Conservation (phyloP, 257 asterid species). For the Orobanche coerulescens region DNA sequence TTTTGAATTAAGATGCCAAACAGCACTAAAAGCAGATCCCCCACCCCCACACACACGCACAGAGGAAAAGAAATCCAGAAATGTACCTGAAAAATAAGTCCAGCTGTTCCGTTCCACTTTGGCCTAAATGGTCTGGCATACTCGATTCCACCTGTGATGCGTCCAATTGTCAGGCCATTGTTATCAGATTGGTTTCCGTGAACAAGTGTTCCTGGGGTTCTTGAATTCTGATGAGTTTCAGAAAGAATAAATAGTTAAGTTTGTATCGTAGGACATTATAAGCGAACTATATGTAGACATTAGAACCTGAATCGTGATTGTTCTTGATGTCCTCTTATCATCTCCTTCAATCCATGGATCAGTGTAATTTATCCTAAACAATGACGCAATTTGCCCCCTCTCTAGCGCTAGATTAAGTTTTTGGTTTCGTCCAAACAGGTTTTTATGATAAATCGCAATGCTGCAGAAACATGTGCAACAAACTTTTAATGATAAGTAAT, state of each 20-base stretch:
- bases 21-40: neutral
- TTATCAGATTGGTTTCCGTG: constrained; percentile 80
- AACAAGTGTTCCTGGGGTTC: constrained; percentile 92
- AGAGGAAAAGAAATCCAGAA: neutral
- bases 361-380: constrained; percentile 79
- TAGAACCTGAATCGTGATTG: constrained; percentile 87
- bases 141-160: constrained; percentile 88
- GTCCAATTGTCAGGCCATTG: constrained; percentile 66
- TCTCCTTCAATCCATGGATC: constrained; percentile 99
- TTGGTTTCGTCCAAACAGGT: constrained; percentile 93
- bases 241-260: constrained; percentile 16
- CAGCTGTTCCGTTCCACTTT: constrained; percentile 90
- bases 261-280: constrained; percentile 14
- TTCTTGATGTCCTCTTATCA: constrained; percentile 91
- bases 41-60: too few relatives aligned
- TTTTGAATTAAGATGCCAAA: neutral
- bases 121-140: constrained; percentile 91
- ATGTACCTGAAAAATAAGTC: constrained; percentile 73
- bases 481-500: neutral
- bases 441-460: constrained; percentile 82
- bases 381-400: constrained; percentile 93
- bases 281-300: constrained; percentile 4
- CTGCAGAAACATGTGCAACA: constrained; percentile 43
- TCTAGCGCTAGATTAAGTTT: constrained; percentile 88
- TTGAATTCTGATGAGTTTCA: constrained; percentile 58